These are phyloP conservation scores for Pythium volutum DNA, from an alignment of 352 stramenopile species.

Conservation along the genomic window DNA sequence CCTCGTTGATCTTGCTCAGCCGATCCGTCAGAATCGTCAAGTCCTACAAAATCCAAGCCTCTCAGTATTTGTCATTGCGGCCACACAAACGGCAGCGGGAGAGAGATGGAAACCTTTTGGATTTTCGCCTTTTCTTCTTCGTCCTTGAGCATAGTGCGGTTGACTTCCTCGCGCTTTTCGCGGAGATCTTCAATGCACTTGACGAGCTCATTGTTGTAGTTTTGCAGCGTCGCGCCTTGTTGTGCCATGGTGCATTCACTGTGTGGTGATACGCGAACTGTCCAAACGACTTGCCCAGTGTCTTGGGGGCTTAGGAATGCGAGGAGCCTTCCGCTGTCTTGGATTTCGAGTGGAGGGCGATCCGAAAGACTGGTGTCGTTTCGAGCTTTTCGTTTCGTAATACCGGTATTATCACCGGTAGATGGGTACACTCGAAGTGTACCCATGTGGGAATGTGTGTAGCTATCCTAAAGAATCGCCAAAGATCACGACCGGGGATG, in stretches of 20 bases:
- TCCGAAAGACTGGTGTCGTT: no score
- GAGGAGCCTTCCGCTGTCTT: not conserved
- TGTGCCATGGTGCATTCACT: slow-evolving; percentile 60
- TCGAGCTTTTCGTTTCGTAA: no score
- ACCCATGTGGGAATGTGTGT: no score
- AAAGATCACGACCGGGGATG: no score
- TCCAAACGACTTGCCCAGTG: not conserved
- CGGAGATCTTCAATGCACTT: slow-evolving; percentile 95
- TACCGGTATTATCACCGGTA: no score
- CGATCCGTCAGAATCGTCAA: slow-evolving; percentile 89
- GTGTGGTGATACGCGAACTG: not conserved
- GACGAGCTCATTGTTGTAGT: slow-evolving; percentile 96
- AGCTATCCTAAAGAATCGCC: no score
- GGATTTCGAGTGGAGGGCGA: no score
- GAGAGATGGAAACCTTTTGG: slow-evolving; percentile 61
- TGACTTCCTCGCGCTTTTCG: slow-evolving; percentile 91
- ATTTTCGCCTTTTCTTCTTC: slow-evolving; percentile 95
- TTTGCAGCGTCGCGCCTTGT: slow-evolving; percentile 92
- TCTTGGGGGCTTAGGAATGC: not conserved
- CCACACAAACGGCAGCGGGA: no score
- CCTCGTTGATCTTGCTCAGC: slow-evolving; percentile 91
- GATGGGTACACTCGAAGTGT: no score
- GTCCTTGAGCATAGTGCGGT: slow-evolving; percentile 91
- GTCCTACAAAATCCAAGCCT: slow-evolving; percentile 36
- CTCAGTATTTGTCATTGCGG: no score